These are phyloP conservation scores for Byssoonygena ceratinophila DNA, from an alignment of 2,329 filamentous ascomycete genomes.

Conservation along the genomic window DNA sequence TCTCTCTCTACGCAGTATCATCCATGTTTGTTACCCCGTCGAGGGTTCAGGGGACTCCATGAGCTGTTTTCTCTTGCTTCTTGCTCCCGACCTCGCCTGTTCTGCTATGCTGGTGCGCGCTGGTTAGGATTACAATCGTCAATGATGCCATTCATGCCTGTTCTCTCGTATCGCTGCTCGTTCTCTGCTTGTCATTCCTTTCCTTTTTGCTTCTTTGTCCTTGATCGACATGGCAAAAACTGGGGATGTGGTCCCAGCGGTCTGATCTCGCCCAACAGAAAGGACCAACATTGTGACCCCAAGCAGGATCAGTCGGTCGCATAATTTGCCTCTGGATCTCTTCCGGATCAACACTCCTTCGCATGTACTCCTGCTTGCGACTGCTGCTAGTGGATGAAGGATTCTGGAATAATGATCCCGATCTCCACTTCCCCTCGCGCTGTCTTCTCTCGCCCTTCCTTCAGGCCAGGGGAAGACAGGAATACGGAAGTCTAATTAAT, in stretches of 20 bases:
- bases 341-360: neutral
- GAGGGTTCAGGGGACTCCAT: neutral
- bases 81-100: neutral
- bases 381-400: neutral
- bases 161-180: neutral
- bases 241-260: neutral
- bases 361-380: neutral
- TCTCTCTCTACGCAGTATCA: no score
- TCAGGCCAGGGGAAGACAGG: neutral
- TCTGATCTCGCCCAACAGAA: neutral
- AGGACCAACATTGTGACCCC: no score
- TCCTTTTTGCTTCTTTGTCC: neutral
- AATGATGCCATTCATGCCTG: neutral
- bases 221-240: neutral
- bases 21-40: neutral
- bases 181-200: no score
- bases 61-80: neutral
- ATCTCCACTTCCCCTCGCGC: neutral
- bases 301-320: neutral
- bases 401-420: slow-evolving; percentile 1
- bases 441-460: neutral
- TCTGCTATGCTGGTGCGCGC: neutral
- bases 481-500: slow-evolving; percentile 7
- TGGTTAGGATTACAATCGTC: slow-evolving; percentile 1
- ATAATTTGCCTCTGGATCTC: no score